Percentiles rank a stretch among this genome's conserved stretches.
Conservation (phyloP, 2,329 filamentous ascomycete genomes). For the Daldinia sp. region DNA sequence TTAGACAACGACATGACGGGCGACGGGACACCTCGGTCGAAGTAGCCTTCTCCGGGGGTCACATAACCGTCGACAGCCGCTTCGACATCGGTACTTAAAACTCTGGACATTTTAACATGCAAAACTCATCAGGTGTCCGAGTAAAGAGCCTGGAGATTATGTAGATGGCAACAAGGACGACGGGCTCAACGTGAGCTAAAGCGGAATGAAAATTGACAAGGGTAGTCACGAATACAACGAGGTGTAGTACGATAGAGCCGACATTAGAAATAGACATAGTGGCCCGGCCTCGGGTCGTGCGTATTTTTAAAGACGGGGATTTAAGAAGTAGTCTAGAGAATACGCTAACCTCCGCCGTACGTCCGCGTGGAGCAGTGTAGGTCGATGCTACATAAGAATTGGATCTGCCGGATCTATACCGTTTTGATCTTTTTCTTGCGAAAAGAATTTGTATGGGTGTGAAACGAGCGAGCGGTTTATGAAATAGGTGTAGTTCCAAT, state of each 20-base stretch:
- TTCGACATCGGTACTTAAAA: slow-evolving; percentile 35
- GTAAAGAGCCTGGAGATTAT: slow-evolving; percentile 58
- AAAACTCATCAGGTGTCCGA: slow-evolving; percentile 57
- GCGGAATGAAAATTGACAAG: slow-evolving; percentile 62
- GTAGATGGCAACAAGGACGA: slow-evolving; percentile 57
- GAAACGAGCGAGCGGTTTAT: background rate
- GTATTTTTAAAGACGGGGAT: background rate
- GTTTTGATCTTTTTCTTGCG: background rate
- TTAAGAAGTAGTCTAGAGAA: background rate
- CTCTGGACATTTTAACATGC: slow-evolving; percentile 45
- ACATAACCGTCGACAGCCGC: slow-evolving; percentile 41
- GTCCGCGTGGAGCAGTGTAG: slow-evolving; percentile 9
- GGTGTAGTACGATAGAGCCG: slow-evolving; percentile 59
- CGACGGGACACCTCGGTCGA: slow-evolving; percentile 25
- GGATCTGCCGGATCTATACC: slow-evolving; percentile 7
- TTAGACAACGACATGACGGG: slow-evolving; percentile 23
- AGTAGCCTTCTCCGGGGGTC: slow-evolving; percentile 42
- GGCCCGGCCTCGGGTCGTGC: slow-evolving; percentile 9
- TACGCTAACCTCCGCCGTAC: slow-evolving; percentile 2
- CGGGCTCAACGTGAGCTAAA: slow-evolving; percentile 58
- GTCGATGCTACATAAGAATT: slow-evolving; percentile 26
- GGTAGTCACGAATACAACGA: slow-evolving; percentile 63
- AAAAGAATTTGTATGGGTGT: background rate
- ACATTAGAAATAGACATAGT: slow-evolving; percentile 62
- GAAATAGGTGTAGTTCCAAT: no score